Evolutionary conservation across 805 yeast species (phyloP), one percentile per base, ranked within the genome.

Genomic region (Candida railenensis): DNA sequence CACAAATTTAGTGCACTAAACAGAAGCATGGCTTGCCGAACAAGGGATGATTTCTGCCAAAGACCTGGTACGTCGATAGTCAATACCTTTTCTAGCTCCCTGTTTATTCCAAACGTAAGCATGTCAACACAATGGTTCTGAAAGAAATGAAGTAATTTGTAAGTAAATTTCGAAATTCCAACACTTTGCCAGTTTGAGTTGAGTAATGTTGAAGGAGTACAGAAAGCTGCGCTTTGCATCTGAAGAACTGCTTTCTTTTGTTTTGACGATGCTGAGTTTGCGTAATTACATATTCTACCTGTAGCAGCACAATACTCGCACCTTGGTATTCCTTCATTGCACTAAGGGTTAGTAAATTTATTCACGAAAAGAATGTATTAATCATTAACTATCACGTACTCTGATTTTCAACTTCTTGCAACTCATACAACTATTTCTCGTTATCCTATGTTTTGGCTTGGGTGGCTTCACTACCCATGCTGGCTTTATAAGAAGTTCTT

Each of bases 321-420:
- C 3, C 48, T 33, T 3, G 67, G 66, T 39, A 44, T 47, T 4
- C 48, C 61, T 28, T 57, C 60, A 43, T 63, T 53, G 46, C 66
- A 63, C 60, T 53, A 32, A n/a, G n/a, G 14, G 19, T 42, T 34
- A 21, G 33, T 25, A 22, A n/a, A n/a, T n/a, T n/a, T n/a, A n/a
- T n/a, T n/a, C n/a, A n/a, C n/a, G n/a, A n/a, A n/a, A n/a, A n/a
- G 20, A n/a, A n/a, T n/a, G n/a, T n/a, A 12, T 15, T 36, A 36
- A n/a, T 12, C 39, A n/a, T 9, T 8, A 11, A 34, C 9, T 8
- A 5, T n/a, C n/a, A 40, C 43, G 4, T 41, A 41, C 68, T 52
- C 65, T 65, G 34, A 65, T 65, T 40, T 58, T 56, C 43, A 65
- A 53, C 43, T 52, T 54, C 48, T 62, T 63, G 50, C 71, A 65